phyloP scores from a whole-genome alignment of 495 filamentous ascomycete genomes.

The Lichina pygmaea region DNA sequence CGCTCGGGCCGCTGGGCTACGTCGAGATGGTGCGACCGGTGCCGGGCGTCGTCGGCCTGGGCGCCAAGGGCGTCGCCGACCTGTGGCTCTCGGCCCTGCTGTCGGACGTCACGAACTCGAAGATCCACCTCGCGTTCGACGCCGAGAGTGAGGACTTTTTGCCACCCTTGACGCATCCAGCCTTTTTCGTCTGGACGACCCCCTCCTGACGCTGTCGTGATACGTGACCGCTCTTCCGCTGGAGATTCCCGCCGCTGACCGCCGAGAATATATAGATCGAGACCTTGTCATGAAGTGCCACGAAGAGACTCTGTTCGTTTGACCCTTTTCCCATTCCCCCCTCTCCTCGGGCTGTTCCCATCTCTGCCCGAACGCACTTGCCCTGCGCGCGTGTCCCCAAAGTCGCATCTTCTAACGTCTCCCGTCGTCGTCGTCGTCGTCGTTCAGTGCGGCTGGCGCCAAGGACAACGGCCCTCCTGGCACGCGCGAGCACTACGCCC shows the following conservation, averaged over 20 bases:
- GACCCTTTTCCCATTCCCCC: no score
- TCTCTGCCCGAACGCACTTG: no score
- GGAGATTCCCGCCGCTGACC: not conserved
- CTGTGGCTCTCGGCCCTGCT: constrained; percentile 8
- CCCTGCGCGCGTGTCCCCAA: no score
- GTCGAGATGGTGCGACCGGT: constrained; percentile 4
- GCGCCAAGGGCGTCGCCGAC: constrained; percentile 1
- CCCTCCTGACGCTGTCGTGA: no score
- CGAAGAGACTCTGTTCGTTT: constrained; percentile 9
- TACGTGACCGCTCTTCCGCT: not conserved
- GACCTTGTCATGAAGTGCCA: constrained; percentile 16
- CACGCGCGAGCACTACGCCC: constrained; percentile 13
- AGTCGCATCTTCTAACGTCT: no score
- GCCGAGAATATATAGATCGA: constrained; percentile 8
- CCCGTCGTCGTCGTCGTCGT: no score
- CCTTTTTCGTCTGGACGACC: no score
- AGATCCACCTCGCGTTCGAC: constrained; percentile 8
- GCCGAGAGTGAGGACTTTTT: constrained; percentile 4
- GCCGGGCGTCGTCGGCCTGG: constrained; percentile 5
- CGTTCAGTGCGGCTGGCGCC: constrained; percentile 13
- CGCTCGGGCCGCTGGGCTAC: constrained; percentile 8
- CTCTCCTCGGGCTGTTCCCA: no score
- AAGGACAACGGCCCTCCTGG: constrained; percentile 21
- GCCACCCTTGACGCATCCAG: not conserved
- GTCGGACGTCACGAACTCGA: not conserved